Base-by-base conservation (phyloP, 352 stramenopile species). In the Phytophthora lateralis region DNA sequence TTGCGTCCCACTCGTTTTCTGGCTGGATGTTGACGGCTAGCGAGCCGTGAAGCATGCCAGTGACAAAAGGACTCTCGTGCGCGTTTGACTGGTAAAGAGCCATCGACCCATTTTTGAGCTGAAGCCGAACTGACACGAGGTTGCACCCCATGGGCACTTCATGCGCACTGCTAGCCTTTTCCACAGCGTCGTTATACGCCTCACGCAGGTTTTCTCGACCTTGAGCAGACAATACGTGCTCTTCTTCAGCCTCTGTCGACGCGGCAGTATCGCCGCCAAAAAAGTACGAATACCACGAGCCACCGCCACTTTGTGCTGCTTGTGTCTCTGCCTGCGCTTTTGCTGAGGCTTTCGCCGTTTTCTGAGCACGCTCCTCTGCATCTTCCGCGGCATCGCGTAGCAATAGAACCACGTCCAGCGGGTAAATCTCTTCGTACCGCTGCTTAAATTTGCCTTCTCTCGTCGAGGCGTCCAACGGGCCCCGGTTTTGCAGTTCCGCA, bases 271-370 rank as follows among this genome's bases (percentile, higher is more conserved):
- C 57, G 6, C 63, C 66, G 37, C 80, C 76, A 38, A 95, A 95
- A 52, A 95, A 93, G 45, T 93, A 95, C 12, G 71, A 80, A 48
- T 93, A 95, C 86, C 86, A 95, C 2, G 82, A 88, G 2, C 69
- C 66, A 29, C 74, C 74, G 37, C 41, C 55, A 15, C 60, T 51
- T 43, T 68, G 67, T 20, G 46, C 51, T 20, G 54, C 48, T 35
- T 64, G 62, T 15, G 30, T 69, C 44, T 53, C 69, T 30, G 29
- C 58, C 18, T 66, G 49, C 17, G 24, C 46, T 32, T 60, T 55
- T 12, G 64, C 72, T 14, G 64, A 71, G 8, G 69, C 51, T 45
- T 69, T 76, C 0, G 60, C 69, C 29, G 74, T 59, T 46, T 49
- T 17, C 44, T 76, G 71, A 17, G 69, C 68, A 21, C 71, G 62